These are phyloP conservation scores for Leccinum insolens DNA, from an alignment of 1,284 basidiomycete genomes.

Conservation along the genomic window DNA sequence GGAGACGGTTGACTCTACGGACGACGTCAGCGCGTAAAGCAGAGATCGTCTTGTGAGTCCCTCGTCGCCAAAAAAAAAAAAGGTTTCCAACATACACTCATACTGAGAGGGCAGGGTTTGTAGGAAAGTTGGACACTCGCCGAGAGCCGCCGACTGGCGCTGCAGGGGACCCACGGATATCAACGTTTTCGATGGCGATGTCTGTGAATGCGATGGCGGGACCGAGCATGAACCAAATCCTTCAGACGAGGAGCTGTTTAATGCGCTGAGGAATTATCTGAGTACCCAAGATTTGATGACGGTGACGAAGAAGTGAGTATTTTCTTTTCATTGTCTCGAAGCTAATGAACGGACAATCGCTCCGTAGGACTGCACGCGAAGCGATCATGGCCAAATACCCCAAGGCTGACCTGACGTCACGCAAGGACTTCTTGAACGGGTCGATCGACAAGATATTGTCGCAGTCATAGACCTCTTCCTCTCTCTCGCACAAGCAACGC, in stretches of 20 bases:
- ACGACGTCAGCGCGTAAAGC: conserved; percentile 20
- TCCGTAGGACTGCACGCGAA: conserved; percentile 74
- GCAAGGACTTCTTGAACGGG: conserved; percentile 85
- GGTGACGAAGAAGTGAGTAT: conserved; percentile 86
- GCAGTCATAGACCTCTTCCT: conserved; percentile 50
- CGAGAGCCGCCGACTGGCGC: conserved; percentile 18
- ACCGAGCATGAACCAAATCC: conserved; percentile 76
- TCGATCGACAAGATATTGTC: conserved; percentile 90
- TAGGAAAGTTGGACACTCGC: no score
- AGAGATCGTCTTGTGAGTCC: neutral
- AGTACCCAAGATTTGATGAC: conserved; percentile 93
- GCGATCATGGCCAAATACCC: conserved; percentile 87
- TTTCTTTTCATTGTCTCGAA: neutral
- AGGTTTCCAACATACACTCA: no score
- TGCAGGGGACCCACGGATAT: conserved; percentile 58
- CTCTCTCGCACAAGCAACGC: neutral
- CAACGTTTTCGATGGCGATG: conserved; percentile 82
- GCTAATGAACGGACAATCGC: neutral
- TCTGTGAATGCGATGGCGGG: conserved; percentile 76
- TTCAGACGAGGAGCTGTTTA: conserved; percentile 82
- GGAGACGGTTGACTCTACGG: conserved; percentile 13
- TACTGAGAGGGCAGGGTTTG: no score
- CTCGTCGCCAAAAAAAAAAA: no score
- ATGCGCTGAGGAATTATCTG: conserved; percentile 77
- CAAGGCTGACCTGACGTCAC: conserved; percentile 78